phyloP scores from a whole-genome alignment of 805 yeast species.

The Alloascoidea hylecoeti region DNA sequence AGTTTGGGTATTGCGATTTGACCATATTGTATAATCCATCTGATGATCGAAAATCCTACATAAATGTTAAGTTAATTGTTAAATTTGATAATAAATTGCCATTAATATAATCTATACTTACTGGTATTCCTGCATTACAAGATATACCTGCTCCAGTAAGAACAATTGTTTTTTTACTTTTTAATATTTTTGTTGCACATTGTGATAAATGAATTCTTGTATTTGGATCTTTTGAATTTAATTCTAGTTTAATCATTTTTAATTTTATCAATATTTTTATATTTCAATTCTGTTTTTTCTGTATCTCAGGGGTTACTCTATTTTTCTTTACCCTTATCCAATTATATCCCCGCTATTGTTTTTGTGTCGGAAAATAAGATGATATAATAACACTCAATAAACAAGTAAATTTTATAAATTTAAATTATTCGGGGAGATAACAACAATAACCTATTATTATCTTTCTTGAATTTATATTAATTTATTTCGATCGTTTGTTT shows the following conservation, averaged over 20 bases:
- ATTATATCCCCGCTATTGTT: too few species aligned
- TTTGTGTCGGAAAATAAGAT: too few species aligned
- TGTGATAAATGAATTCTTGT: background rate
- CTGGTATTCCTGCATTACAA: conserved; percentile 91
- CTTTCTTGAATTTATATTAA: too few species aligned
- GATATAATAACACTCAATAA: too few species aligned
- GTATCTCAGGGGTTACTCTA: too few species aligned
- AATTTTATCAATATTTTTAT: too few species aligned
- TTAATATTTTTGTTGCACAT: conserved; percentile 11
- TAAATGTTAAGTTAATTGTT: conserved; percentile 2
- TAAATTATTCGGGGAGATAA: too few species aligned
- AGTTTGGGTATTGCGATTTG: conserved; percentile 42
- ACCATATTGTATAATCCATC: conserved; percentile 73
- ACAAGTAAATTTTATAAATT: too few species aligned
- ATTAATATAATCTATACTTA: conserved; percentile 7
- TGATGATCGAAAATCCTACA: conserved; percentile 61
- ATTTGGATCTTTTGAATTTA: background rate
- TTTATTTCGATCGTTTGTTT: too few species aligned
- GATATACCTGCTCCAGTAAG: conserved; percentile 96
- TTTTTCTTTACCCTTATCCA: too few species aligned
- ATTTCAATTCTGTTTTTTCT: too few species aligned
- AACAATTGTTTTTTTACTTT: conserved; percentile 42
- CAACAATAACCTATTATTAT: too few species aligned
- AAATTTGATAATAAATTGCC: conserved; percentile 1
- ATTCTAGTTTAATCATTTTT: background rate